Conservation (phyloP, 2,329 filamentous ascomycete genomes). For the Epichloe brachyelytri region DNA sequence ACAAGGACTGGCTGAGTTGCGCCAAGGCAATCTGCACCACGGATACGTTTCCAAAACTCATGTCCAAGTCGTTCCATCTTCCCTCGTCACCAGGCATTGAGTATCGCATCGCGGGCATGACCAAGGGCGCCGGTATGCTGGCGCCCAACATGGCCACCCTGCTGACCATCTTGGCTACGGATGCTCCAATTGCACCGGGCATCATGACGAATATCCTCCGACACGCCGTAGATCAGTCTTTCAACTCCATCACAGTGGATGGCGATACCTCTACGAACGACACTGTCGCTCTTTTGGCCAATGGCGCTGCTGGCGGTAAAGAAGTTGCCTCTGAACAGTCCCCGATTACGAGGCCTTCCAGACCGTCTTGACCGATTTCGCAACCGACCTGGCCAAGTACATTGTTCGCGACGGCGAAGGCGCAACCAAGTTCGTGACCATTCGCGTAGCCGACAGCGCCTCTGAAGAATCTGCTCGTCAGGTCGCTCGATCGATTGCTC, state of each 20-base stretch:
- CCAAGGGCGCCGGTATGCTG: conserved; percentile 98
- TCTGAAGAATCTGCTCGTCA: conserved; percentile 59
- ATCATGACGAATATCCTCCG: conserved; percentile 59
- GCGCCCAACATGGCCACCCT: conserved; percentile 98
- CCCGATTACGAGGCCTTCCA: conserved; percentile 60
- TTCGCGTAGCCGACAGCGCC: conserved; percentile 64
- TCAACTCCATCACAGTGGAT: conserved; percentile 95
- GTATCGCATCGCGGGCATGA: conserved; percentile 86
- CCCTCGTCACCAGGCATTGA: conserved; percentile 63
- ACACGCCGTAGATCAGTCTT: conserved; percentile 67
- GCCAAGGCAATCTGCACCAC: conserved; percentile 95
- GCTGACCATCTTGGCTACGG: conserved; percentile 82
- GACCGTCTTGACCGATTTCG: conserved; percentile 60
- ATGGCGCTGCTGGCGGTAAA: conserved; percentile 73
- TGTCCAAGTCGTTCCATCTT: conserved; percentile 71
- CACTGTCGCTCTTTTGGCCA: conserved; percentile 87
- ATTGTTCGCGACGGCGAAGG: conserved; percentile 94
- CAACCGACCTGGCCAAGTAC: conserved; percentile 75
- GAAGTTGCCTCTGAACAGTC: conserved; percentile 42
- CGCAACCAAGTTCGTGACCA: conserved; percentile 94
- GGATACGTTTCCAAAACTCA: conserved; percentile 93
- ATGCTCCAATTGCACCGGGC: conserved; percentile 61
- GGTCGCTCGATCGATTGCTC: conserved; percentile 78
- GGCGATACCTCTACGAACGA: conserved; percentile 97
- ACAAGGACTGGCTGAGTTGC: conserved; percentile 75